phyloP scores from a whole-genome alignment of 2,329 filamentous ascomycete genomes.

The Xylariales sp. region DNA sequence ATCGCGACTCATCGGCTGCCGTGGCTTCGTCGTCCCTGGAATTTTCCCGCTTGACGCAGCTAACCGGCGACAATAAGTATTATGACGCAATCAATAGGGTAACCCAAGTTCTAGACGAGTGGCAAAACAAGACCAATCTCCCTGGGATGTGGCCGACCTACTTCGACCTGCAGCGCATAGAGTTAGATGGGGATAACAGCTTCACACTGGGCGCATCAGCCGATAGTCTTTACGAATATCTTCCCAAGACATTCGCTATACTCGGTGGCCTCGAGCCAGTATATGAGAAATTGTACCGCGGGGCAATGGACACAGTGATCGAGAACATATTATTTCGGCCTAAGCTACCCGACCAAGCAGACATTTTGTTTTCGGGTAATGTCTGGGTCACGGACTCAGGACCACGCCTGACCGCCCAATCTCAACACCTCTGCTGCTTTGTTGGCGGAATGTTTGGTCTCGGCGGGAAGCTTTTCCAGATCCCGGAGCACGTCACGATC shows the following conservation, averaged over 20 bases:
- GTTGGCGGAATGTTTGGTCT: conserved; percentile 62
- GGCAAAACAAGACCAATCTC: conserved; percentile 75
- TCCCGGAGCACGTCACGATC: conserved; percentile 58
- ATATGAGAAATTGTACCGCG: conserved; percentile 74
- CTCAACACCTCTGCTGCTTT: conserved; percentile 61
- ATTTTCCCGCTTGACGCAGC: conserved; percentile 75
- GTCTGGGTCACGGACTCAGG: conserved; percentile 45
- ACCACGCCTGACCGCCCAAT: conserved; percentile 49
- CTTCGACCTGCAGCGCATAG: conserved; percentile 68
- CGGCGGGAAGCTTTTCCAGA: conserved; percentile 58
- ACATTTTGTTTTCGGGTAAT: conserved; percentile 72
- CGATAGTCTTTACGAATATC: conserved; percentile 70
- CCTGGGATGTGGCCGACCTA: conserved; percentile 81
- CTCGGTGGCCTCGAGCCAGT: conserved; percentile 70
- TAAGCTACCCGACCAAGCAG: conserved; percentile 68
- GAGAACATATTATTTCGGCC: conserved; percentile 76
- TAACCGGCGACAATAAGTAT: conserved; percentile 76
- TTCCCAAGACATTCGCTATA: conserved; percentile 72
- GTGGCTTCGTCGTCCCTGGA: conserved; percentile 74
- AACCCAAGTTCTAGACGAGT: conserved; percentile 74
- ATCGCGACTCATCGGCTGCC: conserved; percentile 53
- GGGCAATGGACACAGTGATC: conserved; percentile 68
- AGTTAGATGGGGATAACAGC: conserved; percentile 51
- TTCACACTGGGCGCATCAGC: conserved; percentile 66
- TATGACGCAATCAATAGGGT: conserved; percentile 82